phyloP scores from a whole-genome alignment of 345 rosid species.

The Hirschfeldia incana region DNA sequence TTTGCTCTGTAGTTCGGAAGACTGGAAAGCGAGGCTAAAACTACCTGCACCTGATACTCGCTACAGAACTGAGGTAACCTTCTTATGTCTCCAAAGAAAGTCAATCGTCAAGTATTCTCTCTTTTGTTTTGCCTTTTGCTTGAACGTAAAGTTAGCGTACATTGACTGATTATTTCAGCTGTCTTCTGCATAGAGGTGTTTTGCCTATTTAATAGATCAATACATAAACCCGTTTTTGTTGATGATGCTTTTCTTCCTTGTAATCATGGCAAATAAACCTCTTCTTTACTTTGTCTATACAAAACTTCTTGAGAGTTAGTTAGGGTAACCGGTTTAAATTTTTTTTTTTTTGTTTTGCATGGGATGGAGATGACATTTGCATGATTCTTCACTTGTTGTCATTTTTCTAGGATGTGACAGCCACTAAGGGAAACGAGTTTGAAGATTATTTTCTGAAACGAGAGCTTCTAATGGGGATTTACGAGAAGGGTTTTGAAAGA shows the following conservation, averaged over 20 bases:
- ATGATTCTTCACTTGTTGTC: neutral
- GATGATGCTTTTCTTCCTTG: neutral
- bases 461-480: neutral
- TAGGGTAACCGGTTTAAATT: neutral
- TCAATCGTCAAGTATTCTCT: neutral
- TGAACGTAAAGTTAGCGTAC: neutral
- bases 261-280: neutral
- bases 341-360: neutral
- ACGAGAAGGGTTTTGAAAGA: neutral
- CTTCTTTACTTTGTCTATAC: neutral
- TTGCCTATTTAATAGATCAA: neutral
- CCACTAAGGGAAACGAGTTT: neutral
- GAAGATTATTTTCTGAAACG: neutral
- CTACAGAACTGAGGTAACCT: constrained; percentile 71
- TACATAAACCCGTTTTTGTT: neutral
- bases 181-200: neutral
- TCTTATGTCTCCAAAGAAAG: neutral
- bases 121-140: neutral
- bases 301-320: neutral
- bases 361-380: neutral
- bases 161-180: neutral
- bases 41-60: constrained; percentile 78
- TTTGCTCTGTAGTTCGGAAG: constrained; percentile 62
- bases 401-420: constrained; percentile 47
- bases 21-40: constrained; percentile 84